Base-by-base conservation (phyloP, 352 stramenopile species). In the Globisporangium radiosum region DNA sequence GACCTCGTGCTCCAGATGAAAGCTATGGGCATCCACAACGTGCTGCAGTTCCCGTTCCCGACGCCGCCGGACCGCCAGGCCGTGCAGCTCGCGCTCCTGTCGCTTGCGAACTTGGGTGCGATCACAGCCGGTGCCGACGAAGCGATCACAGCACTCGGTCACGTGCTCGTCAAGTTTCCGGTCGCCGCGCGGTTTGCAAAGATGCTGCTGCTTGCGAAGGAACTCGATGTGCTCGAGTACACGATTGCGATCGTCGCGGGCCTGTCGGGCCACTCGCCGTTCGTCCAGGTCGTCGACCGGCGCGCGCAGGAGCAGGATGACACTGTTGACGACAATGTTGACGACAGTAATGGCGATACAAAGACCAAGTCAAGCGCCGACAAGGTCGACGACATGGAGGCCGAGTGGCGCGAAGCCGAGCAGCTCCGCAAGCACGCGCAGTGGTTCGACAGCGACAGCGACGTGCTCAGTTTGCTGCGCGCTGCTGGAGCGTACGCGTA, bases 1-100 rank as follows among this genome's bases (percentile, higher is more conserved):
- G 96, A 98, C 71, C 76, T 99, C 17, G 85, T 98, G 48, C 77
- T 99, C 55, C 90, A 94, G 55, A 98, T 99, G 94, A 99, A 98
- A 64, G 83, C 93, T n/a, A 97, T 99, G 87, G 89, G 95, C 14
- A 97, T 99, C 53, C 81, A 95, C 40, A 90, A 98, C 63, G 82
- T 99, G n/a, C 70, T 85, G 38, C 72, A 85, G 37, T 99, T 99
- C 72, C 96, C 96, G 19, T 99, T 99, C 72, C 96, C 96, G 43
- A 98, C 96, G 33, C 84, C 89, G 13, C 97, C 97, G 0, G 87
- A 97, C 44, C 69, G 73, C 14, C 70, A 85, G 55, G 89, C 96
- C 36, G 84, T 98, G 19, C 76, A 89, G 56, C 73, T 84, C 19
- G 92, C 96, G 42, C 74, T 97, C 10, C 72, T 71, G 13, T 88